Evolutionary conservation across 176 grass and related monocot genomes (phyloP).

Genomic region (Dendrocalamus sinicus): DNA sequence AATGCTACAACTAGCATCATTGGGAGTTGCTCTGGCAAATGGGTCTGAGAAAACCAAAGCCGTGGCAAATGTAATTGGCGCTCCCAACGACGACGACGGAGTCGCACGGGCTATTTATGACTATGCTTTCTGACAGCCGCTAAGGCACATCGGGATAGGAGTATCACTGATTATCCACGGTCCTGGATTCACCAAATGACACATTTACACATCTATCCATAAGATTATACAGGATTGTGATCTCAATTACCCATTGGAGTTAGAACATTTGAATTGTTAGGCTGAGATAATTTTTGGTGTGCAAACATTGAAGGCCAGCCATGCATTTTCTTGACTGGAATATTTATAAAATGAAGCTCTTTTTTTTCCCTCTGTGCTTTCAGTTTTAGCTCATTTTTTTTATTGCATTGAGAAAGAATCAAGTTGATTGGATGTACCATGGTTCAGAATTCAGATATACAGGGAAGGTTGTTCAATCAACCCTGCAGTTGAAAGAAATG

Average conservation of each 20-base stretch:
- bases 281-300: conserved; percentile 4
- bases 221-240: conserved; percentile 8
- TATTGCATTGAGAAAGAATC: not conserved
- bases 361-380: not conserved
- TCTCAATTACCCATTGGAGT: not conserved
- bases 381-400: not conserved
- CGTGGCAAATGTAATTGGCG: conserved; percentile 74
- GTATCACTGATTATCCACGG: not conserved
- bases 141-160: not conserved
- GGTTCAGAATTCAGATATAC: not conserved
- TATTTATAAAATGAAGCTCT: conserved; percentile 6
- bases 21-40: conserved; percentile 92
- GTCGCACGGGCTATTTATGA: conserved; percentile 90
- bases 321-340: not conserved
- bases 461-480: conserved; percentile 14
- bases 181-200: conserved; percentile 23
- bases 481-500: not conserved
- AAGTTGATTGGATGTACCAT: not conserved
- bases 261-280: conserved; percentile 1
- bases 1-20: conserved; percentile 83
- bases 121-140: conserved; percentile 73
- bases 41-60: conserved; percentile 90
- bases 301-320: not conserved
- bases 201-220: not conserved
- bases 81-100: conserved; percentile 85